Evolutionary conservation across 345 rosid genomes (phyloP).

Genomic region (Populus simonii): DNA sequence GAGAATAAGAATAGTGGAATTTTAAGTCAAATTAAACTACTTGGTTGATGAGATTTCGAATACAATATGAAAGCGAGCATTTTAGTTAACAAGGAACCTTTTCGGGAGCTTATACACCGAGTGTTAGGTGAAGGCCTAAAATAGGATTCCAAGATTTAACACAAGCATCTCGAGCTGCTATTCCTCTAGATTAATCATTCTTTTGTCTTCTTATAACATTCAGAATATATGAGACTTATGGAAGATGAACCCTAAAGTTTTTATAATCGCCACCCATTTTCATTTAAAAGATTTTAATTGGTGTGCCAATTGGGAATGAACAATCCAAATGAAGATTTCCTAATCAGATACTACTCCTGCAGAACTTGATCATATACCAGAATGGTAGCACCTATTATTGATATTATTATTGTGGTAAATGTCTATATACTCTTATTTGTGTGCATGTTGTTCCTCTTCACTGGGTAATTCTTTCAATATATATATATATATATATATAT

Average conservation of each 20-base stretch:
- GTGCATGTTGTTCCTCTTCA: neutral
- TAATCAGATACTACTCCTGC: neutral
- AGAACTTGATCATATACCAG: neutral
- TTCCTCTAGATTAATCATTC: neutral
- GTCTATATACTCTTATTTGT: neutral
- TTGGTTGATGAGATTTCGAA: too few relatives aligned
- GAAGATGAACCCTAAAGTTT: neutral
- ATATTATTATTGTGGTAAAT: neutral
- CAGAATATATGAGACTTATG: neutral
- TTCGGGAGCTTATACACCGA: neutral
- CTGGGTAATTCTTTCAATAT: neutral
- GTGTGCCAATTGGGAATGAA: neutral
- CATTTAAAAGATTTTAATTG: too few relatives aligned
- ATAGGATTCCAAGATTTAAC: too few relatives aligned
- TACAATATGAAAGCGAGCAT: too few relatives aligned
- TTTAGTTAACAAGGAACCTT: too few relatives aligned
- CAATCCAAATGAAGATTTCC: neutral
- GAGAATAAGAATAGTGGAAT: too few relatives aligned
- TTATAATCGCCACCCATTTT: too few relatives aligned
- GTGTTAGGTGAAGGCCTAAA: neutral
- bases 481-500: neutral
- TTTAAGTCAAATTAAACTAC: too few relatives aligned
- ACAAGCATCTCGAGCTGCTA: neutral
- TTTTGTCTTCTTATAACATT: neutral
- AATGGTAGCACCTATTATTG: neutral